These are phyloP conservation scores for Cryphonectria parasitica DNA, from an alignment of 2,329 filamentous ascomycete genomes.

Conservation along the genomic window DNA sequence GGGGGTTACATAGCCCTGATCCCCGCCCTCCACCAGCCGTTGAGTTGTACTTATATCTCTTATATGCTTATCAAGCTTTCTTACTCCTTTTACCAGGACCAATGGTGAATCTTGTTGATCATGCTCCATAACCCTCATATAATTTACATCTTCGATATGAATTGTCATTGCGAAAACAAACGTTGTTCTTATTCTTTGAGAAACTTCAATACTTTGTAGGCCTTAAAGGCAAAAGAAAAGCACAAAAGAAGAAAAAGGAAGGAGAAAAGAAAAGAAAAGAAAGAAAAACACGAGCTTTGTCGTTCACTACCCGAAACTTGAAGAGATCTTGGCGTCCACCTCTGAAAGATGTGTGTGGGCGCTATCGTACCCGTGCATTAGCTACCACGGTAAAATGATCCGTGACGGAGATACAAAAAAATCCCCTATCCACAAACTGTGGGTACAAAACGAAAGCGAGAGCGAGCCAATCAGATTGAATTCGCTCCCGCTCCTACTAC, in stretches of 20 bases:
- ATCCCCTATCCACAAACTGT: neutral
- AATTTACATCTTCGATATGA: neutral
- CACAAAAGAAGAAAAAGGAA: too few relatives aligned
- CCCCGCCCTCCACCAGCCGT: neutral
- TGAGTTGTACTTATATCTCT: neutral
- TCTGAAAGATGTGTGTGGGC: neutral
- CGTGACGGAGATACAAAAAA: neutral
- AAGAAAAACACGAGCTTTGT: neutral
- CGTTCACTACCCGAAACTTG: neutral
- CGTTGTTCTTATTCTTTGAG: neutral
- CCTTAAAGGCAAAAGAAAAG: neutral
- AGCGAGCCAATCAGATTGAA: conserved; percentile 7
- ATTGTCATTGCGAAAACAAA: neutral
- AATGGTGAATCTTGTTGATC: neutral
- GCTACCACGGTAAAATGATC: neutral
- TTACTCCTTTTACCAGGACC: neutral
- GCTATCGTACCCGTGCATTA: neutral
- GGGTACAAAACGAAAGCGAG: conserved; percentile 2
- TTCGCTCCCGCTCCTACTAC: neutral
- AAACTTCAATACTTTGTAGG: neutral
- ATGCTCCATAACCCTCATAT: neutral
- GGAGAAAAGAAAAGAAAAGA: neutral
- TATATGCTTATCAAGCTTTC: neutral
- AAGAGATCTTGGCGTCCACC: neutral
- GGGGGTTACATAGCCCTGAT: neutral